Evolutionary conservation across 2,329 filamentous ascomycete genomes (phyloP).

Genomic region (Pseudogymnoascus sp.): DNA sequence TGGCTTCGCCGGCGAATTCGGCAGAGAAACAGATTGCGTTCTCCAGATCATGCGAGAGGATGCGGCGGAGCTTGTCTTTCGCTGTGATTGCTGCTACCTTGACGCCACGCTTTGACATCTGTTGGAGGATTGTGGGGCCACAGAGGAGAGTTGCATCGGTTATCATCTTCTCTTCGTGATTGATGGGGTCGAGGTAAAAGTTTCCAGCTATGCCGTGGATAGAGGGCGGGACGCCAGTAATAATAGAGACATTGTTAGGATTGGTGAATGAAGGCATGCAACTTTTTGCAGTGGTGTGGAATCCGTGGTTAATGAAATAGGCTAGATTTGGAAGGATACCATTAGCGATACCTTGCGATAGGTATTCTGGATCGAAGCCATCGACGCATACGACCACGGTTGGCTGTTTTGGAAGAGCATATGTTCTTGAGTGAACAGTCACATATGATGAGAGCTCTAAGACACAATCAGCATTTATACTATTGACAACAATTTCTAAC

Average conservation of each 20-base stretch:
- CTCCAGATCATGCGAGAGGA: constrained; percentile 33
- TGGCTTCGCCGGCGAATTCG: constrained; percentile 28
- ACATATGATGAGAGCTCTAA: neutral
- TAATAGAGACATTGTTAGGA: constrained; percentile 39
- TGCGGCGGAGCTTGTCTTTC: constrained; percentile 38
- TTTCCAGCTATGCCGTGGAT: constrained; percentile 38
- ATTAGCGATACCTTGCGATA: constrained; percentile 29
- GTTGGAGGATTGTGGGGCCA: constrained; percentile 35
- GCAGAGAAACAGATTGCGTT: constrained; percentile 35
- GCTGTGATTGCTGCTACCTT: constrained; percentile 37
- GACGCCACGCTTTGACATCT: constrained; percentile 33
- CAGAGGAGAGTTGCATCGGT: constrained; percentile 34
- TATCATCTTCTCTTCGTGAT: constrained; percentile 35
- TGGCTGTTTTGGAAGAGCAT: constrained; percentile 29
- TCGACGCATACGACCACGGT: constrained; percentile 37
- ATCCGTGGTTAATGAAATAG: constrained; percentile 30
- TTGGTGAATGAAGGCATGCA: constrained; percentile 40
- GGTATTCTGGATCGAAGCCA: constrained; percentile 38
- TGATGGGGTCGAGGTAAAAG: constrained; percentile 35
- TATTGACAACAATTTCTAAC: neutral
- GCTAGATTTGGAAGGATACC: constrained; percentile 31
- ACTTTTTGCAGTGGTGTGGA: constrained; percentile 33
- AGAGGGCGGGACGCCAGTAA: constrained; percentile 34
- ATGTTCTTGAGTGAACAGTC: constrained; percentile 27
- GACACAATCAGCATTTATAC: neutral